Evolutionary conservation across 1,284 basidiomycete species (phyloP).

Genomic region (Naganishia cerealis): DNA sequence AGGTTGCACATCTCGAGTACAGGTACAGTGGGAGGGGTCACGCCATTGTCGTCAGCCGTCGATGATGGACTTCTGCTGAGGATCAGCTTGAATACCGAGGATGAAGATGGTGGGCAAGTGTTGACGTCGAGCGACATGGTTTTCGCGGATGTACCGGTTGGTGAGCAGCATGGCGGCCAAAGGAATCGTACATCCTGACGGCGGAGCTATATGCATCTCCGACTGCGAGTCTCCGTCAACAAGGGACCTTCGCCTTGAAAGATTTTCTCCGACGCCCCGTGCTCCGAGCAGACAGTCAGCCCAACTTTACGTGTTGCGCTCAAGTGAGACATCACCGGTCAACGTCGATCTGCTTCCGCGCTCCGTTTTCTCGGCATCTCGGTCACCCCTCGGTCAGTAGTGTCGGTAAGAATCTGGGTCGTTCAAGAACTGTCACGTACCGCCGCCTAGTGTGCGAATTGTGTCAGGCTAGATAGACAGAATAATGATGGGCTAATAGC

Average conservation of each 20-base stretch:
- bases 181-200: not conserved
- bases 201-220: not conserved
- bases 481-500: too few relatives aligned
- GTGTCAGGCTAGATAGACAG: too few relatives aligned
- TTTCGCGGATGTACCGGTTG: too few relatives aligned
- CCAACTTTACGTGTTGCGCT: not conserved
- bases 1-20: not conserved
- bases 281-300: not conserved
- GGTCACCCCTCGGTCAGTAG: too few relatives aligned
- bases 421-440: too few relatives aligned
- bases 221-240: not conserved
- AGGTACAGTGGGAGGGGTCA: too few relatives aligned
- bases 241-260: not conserved
- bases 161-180: not conserved
- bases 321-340: not conserved
- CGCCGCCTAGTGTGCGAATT: too few relatives aligned
- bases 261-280: not conserved
- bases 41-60: not conserved
- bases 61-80: not conserved
- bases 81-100: not conserved
- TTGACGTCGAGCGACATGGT: too few relatives aligned
- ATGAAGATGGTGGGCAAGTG: not conserved
- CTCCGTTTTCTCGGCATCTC: not conserved
- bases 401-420: too few relatives aligned
- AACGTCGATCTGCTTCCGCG: not conserved